Conservation (phyloP, 805 yeast species). For the Blastobotrys mokoenaii region DNA sequence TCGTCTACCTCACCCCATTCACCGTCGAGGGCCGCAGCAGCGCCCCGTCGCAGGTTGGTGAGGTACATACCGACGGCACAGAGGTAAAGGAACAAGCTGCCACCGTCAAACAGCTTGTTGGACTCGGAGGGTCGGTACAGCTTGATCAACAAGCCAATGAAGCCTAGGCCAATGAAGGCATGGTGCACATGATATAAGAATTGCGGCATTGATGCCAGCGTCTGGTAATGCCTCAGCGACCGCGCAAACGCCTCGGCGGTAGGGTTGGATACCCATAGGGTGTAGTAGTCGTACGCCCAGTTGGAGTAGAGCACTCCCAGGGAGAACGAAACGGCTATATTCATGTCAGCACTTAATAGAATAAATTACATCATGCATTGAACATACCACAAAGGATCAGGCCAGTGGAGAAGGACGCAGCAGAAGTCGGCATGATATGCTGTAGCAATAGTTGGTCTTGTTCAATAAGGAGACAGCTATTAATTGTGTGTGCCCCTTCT, state of each 20-base stretch:
- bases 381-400: conserved; percentile 17
- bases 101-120: conserved; percentile 82
- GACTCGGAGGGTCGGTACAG: conserved; percentile 84
- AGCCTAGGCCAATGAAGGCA: conserved; percentile 51
- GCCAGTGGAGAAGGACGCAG: conserved; percentile 28
- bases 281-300: conserved; percentile 70
- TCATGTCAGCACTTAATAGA: neutral
- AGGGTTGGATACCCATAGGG: conserved; percentile 56
- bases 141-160: conserved; percentile 65
- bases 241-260: conserved; percentile 46
- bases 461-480: no score
- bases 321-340: conserved; percentile 55
- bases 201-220: conserved; percentile 60
- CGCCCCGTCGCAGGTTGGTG: conserved; percentile 79
- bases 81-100: conserved; percentile 65
- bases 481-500: no score
- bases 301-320: conserved; percentile 74
- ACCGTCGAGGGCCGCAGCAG: conserved; percentile 56
- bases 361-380: conserved; percentile 10
- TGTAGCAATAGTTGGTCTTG: no score
- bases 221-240: conserved; percentile 66
- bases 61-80: conserved; percentile 70
- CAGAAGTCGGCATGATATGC: conserved; percentile 24
- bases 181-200: conserved; percentile 56
- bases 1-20: conserved; percentile 92